A percentile compares a stretch with the other conserved stretches of the same genome.
These are phyloP conservation scores for Neurospora hispaniola DNA, from an alignment of 495 filamentous ascomycete species.

Conservation along the genomic window DNA sequence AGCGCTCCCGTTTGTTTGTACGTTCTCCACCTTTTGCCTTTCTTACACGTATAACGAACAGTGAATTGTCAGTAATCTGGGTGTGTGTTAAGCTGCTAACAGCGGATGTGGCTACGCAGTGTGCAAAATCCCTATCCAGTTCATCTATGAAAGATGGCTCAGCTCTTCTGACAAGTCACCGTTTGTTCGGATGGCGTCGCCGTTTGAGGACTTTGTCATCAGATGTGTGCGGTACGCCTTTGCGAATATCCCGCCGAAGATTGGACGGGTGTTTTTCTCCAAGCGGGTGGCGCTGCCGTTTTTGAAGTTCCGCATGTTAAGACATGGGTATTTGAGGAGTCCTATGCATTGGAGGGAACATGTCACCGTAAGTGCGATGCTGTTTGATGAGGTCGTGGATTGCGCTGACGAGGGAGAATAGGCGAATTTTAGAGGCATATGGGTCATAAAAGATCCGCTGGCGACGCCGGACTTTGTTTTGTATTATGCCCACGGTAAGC, in stretches of 20 bases:
- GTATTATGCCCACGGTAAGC: slow-evolving; percentile 62
- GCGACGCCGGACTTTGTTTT: slow-evolving; percentile 55
- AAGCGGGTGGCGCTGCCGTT: slow-evolving; percentile 61
- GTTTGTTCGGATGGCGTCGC: slow-evolving; percentile 53
- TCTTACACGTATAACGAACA: neutral
- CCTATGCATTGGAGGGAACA: slow-evolving; percentile 54
- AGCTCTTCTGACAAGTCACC: slow-evolving; percentile 33
- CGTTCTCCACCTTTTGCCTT: slow-evolving; percentile 8
- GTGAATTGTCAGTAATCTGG: neutral
- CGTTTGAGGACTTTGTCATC: slow-evolving; percentile 65
- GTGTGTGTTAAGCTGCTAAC: neutral
- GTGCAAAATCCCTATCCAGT: slow-evolving; percentile 42
- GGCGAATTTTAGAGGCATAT: slow-evolving; percentile 45
- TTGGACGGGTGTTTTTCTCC: slow-evolving; percentile 68
- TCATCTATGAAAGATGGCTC: slow-evolving; percentile 48
- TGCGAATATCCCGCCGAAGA: slow-evolving; percentile 49
- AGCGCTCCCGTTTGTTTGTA: slow-evolving; percentile 63
- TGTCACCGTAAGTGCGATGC: neutral
- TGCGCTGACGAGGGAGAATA: slow-evolving; percentile 5
- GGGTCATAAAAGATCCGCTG: slow-evolving; percentile 43
- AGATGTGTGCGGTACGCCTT: slow-evolving; percentile 69
- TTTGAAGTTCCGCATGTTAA: slow-evolving; percentile 58
- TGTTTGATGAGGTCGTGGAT: slow-evolving; percentile 13
- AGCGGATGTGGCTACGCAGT: slow-evolving; percentile 27
- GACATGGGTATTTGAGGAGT: slow-evolving; percentile 52